phyloP scores from a whole-genome alignment of 1,284 basidiomycete genomes.

The Microbotryomycetes sp. region DNA sequence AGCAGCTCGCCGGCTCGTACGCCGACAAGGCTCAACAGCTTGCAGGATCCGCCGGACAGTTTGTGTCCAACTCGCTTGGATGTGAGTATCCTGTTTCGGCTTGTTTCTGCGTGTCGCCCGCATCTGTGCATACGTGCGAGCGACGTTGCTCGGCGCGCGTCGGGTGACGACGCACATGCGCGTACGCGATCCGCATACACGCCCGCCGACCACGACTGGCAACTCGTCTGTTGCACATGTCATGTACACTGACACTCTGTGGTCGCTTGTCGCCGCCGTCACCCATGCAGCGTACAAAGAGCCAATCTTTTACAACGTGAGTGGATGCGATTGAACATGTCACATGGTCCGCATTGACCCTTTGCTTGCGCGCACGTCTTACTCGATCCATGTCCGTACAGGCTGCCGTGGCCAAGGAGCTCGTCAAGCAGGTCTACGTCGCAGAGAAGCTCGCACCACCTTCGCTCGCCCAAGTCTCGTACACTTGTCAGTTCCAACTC shows the following conservation, averaged over 20 bases:
- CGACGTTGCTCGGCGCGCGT: neutral
- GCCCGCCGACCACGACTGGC: neutral
- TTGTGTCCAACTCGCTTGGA: conserved; percentile 55
- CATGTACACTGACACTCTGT: neutral
- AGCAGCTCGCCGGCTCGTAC: conserved; percentile 52
- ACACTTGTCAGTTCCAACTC: conserved; percentile 43
- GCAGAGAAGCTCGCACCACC: conserved; percentile 82
- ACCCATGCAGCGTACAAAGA: conserved; percentile 61
- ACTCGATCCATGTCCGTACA: conserved; percentile 32
- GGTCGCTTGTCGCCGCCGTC: neutral
- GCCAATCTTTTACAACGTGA: conserved; percentile 72
- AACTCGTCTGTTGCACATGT: neutral
- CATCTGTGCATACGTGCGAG: neutral
- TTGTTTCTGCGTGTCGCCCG: neutral
- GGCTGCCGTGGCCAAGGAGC: conserved; percentile 63
- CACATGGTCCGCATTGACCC: neutral
- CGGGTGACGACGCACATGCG: neutral
- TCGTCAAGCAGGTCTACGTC: conserved; percentile 84
- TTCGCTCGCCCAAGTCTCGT: conserved; percentile 55
- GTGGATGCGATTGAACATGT: neutral
- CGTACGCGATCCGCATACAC: no score
- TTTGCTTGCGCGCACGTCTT: conserved; percentile 26
- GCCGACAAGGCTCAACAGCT: conserved; percentile 51
- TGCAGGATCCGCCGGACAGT: conserved; percentile 56
- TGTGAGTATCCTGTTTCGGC: conserved; percentile 47